Evolutionary conservation across 179 eudicot species (phyloP), one percentile per base, ranked within the genome.

Genomic region (Drosera spatulata): DNA sequence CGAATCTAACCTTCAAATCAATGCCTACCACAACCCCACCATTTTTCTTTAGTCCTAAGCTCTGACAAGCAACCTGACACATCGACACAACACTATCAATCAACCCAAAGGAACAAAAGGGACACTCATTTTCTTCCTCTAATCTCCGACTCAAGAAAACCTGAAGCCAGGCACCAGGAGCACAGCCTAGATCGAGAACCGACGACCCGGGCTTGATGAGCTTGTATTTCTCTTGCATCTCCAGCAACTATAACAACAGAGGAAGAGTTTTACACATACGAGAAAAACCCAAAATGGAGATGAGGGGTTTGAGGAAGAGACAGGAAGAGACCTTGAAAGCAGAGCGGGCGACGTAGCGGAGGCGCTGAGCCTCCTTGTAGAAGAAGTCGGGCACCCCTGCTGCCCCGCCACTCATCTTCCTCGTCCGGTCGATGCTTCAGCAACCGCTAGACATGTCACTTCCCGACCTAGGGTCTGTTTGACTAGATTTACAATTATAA

Each of bases 111-210:
- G 33, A 22, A 22, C 33, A 22, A 22, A 22, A 22, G 33, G 33
- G 33, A 1, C 33, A 22, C 33, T 22, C 33, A 22, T 22, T 22
- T 22, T 22, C 33, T 22, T 22, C 33, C 33, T 22, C 33, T 22
- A 22, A 22, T 22, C 33, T 22, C 33, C 33, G 33, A 22, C 33
- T 22, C 33, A 22, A 22, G 33, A 56, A 69, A 58, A 87, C 97
- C 96, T 91, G 98, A 75, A 91, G 96, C 98, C 98, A 91, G 53
- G 98, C 98, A 63, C 98, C 98, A 67, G 98, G 98, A 56, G 98
- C 96, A 71, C 98, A 91, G 55, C 98, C 98, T 60, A 91, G 91
- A 72, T 91, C 96, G 50, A 91, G 98, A 68, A 91, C 89, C 39
- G 96, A 79, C 33, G 95, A 85, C 7, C 96, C 95, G 3, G 81